Percentiles rank a stretch among this genome's conserved stretches.
Conservation (phyloP, 1,139 yeast species). For the Taphrina deformans region DNA sequence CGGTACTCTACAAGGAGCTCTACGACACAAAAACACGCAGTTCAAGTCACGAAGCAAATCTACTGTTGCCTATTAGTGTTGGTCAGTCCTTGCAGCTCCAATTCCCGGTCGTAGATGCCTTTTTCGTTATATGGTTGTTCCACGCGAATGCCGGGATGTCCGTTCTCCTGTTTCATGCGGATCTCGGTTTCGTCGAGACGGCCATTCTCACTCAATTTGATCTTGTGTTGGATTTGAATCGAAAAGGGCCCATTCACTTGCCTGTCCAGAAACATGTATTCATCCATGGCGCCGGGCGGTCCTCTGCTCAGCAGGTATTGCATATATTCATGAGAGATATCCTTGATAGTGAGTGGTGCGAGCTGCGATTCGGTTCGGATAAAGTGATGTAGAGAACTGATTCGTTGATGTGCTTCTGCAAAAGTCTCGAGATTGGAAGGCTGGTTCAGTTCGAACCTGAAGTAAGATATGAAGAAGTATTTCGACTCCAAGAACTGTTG, state of each 20-base stretch:
- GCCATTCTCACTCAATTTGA: conserved; percentile 32
- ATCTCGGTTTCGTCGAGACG: conserved; percentile 30
- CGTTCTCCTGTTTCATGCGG: conserved; percentile 42
- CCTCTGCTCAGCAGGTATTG: conserved; percentile 43
- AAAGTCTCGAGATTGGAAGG: conserved; percentile 35
- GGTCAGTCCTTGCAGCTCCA: conserved; percentile 17
- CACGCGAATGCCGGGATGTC: conserved; percentile 46
- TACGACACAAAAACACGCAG: neutral
- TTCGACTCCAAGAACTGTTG: conserved; percentile 40
- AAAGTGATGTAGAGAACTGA: conserved; percentile 38
- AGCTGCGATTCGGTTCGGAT: conserved; percentile 41
- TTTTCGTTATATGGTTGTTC: conserved; percentile 37
- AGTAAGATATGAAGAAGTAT: conserved; percentile 45
- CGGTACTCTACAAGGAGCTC: neutral
- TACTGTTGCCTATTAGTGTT: neutral
- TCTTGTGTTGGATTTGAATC: conserved; percentile 38
- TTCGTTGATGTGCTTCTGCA: conserved; percentile 35
- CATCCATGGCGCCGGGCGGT: conserved; percentile 39
- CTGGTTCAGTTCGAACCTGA: conserved; percentile 43
- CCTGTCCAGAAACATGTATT: conserved; percentile 45
- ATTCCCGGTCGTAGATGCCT: conserved; percentile 23
- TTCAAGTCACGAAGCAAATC: neutral
- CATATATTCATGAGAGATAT: conserved; percentile 43
- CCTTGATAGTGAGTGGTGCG: conserved; percentile 43
- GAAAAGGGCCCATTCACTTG: conserved; percentile 46